Evolutionary conservation across 225 moss, liverwort and hornwort genomes (phyloP).

Genomic region (Thuidium tamariscinum): DNA sequence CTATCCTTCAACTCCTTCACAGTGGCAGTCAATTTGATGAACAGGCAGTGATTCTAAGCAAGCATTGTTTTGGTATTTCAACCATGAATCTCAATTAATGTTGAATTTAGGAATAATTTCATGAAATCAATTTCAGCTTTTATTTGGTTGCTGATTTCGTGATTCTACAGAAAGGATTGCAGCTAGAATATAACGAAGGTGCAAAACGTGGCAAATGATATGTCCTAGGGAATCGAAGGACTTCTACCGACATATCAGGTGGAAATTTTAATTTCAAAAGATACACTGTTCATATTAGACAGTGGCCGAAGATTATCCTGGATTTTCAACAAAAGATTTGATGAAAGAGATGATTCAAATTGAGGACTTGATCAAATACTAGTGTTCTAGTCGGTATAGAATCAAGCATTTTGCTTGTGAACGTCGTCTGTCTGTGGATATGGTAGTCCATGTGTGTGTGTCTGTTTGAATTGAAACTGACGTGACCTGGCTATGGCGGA

Average conservation of each 20-base stretch:
- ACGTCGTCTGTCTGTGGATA: not conserved
- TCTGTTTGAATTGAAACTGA: not conserved
- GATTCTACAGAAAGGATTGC: not conserved
- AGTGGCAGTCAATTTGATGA: not conserved
- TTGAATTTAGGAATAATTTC: not conserved
- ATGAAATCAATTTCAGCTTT: not conserved
- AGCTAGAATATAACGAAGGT: not conserved
- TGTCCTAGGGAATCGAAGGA: not conserved
- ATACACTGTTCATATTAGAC: not conserved
- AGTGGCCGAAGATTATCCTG: not conserved
- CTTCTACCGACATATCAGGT: not conserved
- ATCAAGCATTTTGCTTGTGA: not conserved
- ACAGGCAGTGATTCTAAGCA: not conserved
- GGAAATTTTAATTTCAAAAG: not conserved
- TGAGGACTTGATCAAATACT: not conserved
- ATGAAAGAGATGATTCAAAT: not conserved
- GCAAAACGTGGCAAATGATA: not conserved
- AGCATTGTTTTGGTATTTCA: not conserved
- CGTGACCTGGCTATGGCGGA: conserved; percentile 13
- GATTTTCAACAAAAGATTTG: not conserved
- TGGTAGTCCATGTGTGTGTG: not conserved
- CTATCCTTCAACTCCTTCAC: not conserved
- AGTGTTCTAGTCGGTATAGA: not conserved
- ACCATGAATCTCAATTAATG: not conserved
- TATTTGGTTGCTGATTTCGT: not conserved